Evolutionary conservation across 768 basidiomycete species (phyloP), one percentile per base, ranked within the genome.

Genomic region (Rhizopogon sp.): DNA sequence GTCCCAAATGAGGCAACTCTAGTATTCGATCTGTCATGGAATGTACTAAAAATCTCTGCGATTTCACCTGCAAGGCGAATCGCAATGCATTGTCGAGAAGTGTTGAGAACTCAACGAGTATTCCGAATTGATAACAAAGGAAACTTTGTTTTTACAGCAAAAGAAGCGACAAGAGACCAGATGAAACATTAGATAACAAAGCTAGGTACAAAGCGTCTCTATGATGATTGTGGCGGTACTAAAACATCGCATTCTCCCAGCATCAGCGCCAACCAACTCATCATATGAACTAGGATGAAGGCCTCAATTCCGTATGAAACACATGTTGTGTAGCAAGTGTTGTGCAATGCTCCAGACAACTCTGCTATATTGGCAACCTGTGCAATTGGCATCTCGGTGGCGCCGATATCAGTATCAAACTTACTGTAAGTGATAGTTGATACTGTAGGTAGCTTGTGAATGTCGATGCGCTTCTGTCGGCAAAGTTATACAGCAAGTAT

Each of bases 331-430:
- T 6, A 45, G 44, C 31, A 10, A 45, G 6, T 31, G 3, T n/a
- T 45, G 11, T n/a, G 11, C 8, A 17, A 17, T 45, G 40, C 31
- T 11, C 25, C 5, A n/a, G 25, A 10, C 28, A 11, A 29, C 43
- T 29, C 28, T 16, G 9, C 13, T 22, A 43, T 25, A 6, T 28
- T 2, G n/a, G 10, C 6, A 47, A 47, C 33, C 46, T 47, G 46
- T 47, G 46, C 46, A 47, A 35, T 47, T 47, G 46, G 17, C 33
- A 47, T 47, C 46, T 31, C 46, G 46, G 17, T 20, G 46, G 46
- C 20, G 14, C 17, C 11, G 3, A 49, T 16, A 49, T 14, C 13
- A 14, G 46, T 22, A 35, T 2, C 3, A 22, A 22, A 14, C 33
- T 49, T 35, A 49, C 46, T 33, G 9, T 20, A 49, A 49, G 5